phyloP scores from a whole-genome alignment of 805 yeast species.

The Blastobotrys mokoenaii region DNA sequence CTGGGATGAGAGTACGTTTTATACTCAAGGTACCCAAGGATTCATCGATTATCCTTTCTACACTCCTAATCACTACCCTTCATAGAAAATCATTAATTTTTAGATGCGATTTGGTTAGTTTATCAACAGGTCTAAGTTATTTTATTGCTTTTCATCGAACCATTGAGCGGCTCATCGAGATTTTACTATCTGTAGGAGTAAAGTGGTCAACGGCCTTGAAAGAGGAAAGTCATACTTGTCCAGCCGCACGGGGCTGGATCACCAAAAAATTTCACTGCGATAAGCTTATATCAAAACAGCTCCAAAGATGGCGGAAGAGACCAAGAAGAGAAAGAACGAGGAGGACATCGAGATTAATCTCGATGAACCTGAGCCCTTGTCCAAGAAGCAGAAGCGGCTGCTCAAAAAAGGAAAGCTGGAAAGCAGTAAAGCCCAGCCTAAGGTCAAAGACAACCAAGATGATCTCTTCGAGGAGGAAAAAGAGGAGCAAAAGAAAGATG shows the following conservation, averaged over 20 bases:
- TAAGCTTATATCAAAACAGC: too few relatives aligned
- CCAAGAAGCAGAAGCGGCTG: slow-evolving; percentile 84
- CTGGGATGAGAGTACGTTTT: slow-evolving; percentile 44
- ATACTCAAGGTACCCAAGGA: slow-evolving; percentile 16
- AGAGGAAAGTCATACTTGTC: too few relatives aligned
- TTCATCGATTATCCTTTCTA: slow-evolving; percentile 9
- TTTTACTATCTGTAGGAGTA: too few relatives aligned
- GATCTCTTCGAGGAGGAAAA: slow-evolving; percentile 18
- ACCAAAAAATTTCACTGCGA: too few relatives aligned
- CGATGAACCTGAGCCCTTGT: slow-evolving; percentile 65
- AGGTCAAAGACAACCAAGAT: slow-evolving; percentile 28
- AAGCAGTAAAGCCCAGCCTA: slow-evolving; percentile 13
- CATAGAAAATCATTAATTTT: too few relatives aligned
- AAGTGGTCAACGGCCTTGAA: too few relatives aligned
- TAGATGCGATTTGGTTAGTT: too few relatives aligned
- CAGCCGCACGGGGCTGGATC: too few relatives aligned
- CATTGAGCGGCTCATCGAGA: too few relatives aligned
- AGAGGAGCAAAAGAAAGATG: slow-evolving; percentile 25
- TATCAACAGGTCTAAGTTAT: too few relatives aligned
- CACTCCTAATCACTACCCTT: too few relatives aligned
- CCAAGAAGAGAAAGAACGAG: slow-evolving; percentile 1
- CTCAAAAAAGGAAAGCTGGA: slow-evolving; percentile 52
- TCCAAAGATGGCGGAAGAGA: not conserved
- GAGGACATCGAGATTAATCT: slow-evolving; percentile 36
- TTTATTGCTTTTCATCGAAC: too few relatives aligned